These are phyloP conservation scores for Termitomyces sp. DNA, from an alignment of 768 basidiomycete species.

Conservation along the genomic window DNA sequence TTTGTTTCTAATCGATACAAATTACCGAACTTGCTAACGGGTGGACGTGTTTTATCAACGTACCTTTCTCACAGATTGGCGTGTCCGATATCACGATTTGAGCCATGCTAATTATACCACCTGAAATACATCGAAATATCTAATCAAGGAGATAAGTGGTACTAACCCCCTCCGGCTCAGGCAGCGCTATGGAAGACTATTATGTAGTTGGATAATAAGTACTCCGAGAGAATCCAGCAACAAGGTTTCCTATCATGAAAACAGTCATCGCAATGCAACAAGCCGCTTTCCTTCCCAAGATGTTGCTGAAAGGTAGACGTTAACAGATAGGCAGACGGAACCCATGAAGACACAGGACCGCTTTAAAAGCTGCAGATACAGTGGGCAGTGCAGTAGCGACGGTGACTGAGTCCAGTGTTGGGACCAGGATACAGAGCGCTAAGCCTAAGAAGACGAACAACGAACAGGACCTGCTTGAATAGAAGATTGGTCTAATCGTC, in stretches of 20 bases:
- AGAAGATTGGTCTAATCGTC: slow-evolving; percentile 75
- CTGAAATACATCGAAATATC: slow-evolving; percentile 8
- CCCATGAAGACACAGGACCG: no score
- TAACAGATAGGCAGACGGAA: no score
- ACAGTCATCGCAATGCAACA: no score
- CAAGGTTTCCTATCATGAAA: slow-evolving; percentile 59
- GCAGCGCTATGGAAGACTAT: slow-evolving; percentile 66
- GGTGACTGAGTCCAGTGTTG: slow-evolving; percentile 65
- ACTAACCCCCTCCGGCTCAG: slow-evolving; percentile 57
- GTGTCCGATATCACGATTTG: slow-evolving; percentile 69
- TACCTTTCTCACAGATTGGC: slow-evolving; percentile 64
- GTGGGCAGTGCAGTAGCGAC: slow-evolving; percentile 71
- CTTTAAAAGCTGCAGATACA: no score
- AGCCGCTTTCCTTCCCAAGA: slow-evolving; percentile 60
- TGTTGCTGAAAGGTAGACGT: slow-evolving; percentile 64
- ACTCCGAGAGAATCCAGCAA: slow-evolving; percentile 59
- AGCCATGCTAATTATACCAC: slow-evolving; percentile 60
- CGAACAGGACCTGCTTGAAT: slow-evolving; percentile 52
- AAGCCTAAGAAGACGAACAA: slow-evolving; percentile 62
- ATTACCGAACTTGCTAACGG: neutral
- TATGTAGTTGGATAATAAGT: slow-evolving; percentile 62
- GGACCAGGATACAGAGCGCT: slow-evolving; percentile 54
- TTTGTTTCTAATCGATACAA: slow-evolving; percentile 45
- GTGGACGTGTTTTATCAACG: neutral
- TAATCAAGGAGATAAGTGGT: neutral